Percentiles rank a stretch among this genome's conserved stretches.
These are phyloP conservation scores for Trichoderma atroviride DNA, from an alignment of 2,329 filamentous ascomycete species.

Conservation along the genomic window DNA sequence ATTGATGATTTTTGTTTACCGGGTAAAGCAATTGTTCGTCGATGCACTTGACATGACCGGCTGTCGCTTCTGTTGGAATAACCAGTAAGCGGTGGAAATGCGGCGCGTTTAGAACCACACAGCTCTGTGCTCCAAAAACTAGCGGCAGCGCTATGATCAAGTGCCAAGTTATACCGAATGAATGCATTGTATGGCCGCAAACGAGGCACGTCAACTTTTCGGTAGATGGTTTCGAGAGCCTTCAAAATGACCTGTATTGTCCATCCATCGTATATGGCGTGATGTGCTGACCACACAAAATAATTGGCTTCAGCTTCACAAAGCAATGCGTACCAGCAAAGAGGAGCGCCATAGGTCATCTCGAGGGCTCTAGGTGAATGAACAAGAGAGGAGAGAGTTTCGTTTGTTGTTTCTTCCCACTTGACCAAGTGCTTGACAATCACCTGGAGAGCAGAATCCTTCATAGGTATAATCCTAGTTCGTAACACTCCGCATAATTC, in stretches of 20 bases:
- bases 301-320: background rate
- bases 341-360: constrained; percentile 25
- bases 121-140: constrained; percentile 28
- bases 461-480: constrained; percentile 26
- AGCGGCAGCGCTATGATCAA: constrained; percentile 13
- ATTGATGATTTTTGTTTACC: background rate
- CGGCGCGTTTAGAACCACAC: constrained; percentile 5
- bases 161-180: background rate
- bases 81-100: constrained; percentile 16
- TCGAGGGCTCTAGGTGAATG: background rate
- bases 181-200: constrained; percentile 33
- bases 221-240: constrained; percentile 1
- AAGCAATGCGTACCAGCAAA: constrained; percentile 18
- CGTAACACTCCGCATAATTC: constrained; percentile 8
- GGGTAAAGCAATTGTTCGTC: background rate
- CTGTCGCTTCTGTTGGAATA: background rate
- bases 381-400: background rate
- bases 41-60: background rate
- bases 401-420: background rate
- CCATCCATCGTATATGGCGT: constrained; percentile 22
- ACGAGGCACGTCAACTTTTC: constrained; percentile 32
- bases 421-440: background rate
- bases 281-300: constrained; percentile 8
- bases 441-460: background rate
- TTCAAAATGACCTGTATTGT: constrained; percentile 7